Evolutionary conservation across 2,329 filamentous ascomycete species (phyloP).

Genomic region (Cercospora brassicicola): DNA sequence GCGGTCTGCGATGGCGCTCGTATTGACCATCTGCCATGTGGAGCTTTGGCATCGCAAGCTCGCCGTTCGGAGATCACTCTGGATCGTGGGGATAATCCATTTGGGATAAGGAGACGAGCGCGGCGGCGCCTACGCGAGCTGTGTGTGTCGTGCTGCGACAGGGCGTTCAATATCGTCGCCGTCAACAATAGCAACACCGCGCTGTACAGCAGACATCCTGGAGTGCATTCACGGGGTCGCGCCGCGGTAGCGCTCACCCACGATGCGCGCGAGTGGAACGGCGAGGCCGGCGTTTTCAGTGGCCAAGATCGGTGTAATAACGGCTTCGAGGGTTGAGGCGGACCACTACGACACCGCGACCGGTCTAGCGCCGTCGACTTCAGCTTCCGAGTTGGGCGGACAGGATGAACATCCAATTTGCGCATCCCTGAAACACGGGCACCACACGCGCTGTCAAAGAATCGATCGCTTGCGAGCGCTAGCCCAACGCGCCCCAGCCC

Average conservation of each 20-base stretch:
- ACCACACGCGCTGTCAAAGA: constrained; percentile 3
- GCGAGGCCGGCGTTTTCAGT: background rate
- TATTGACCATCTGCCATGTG: constrained; percentile 4
- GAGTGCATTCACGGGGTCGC: background rate
- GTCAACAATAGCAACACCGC: background rate
- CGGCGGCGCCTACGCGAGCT: background rate
- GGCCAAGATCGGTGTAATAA: constrained; percentile 13
- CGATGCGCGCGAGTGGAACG: background rate
- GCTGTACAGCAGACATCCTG: background rate
- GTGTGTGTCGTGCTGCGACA: background rate
- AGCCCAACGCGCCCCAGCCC: background rate
- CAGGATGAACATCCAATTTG: constrained; percentile 15
- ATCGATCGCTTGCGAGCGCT: background rate
- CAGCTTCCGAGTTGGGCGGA: constrained; percentile 12
- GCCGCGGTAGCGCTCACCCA: background rate
- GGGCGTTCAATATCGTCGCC: background rate
- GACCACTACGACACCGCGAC: constrained; percentile 3
- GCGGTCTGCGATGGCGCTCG: background rate
- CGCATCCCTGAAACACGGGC: constrained; percentile 14
- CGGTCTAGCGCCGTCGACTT: constrained; percentile 11
- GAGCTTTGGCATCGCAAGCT: constrained; percentile 8
- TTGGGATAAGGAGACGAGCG: background rate
- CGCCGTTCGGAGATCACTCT: constrained; percentile 9
- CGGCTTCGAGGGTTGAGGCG: constrained; percentile 1
- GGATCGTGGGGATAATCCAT: background rate